Evolutionary conservation across 257 asterid species (phyloP).

Genomic region (Eucommia ulmoides): DNA sequence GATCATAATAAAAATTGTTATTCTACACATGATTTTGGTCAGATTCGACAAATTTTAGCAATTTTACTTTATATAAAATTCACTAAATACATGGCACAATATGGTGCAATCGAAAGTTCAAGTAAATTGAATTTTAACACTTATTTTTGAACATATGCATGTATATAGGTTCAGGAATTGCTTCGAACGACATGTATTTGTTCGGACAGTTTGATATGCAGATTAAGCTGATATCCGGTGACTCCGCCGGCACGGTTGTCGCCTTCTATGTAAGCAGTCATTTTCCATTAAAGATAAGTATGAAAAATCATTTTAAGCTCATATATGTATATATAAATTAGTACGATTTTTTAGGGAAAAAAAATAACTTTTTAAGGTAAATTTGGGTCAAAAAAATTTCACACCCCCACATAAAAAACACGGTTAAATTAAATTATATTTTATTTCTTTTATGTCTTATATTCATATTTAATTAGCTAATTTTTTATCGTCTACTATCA

Average conservation of each 20-base stretch:
- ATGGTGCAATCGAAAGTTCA: not conserved
- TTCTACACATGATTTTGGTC: not conserved
- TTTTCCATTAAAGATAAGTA: not conserved
- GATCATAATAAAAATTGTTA: not conserved
- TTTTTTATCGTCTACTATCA: too few species aligned
- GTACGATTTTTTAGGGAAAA: too few species aligned
- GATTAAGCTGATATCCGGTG: conserved; percentile 64
- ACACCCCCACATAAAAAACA: too few species aligned
- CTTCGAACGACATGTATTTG: conserved; percentile 61
- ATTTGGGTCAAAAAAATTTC: too few species aligned
- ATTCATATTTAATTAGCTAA: too few species aligned
- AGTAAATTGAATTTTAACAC: not conserved
- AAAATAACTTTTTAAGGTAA: too few species aligned
- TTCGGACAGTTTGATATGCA: conserved; percentile 80
- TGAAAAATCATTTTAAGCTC: too few species aligned
- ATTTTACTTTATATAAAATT: too few species aligned
- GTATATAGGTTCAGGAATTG: conserved; percentile 48
- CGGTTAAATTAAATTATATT: too few species aligned
- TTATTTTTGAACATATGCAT: not conserved
- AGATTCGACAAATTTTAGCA: not conserved
- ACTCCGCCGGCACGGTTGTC: conserved; percentile 87
- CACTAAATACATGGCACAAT: not conserved
- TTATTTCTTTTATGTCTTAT: too few species aligned
- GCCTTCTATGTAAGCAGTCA: conserved; percentile 55
- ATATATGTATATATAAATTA: too few species aligned